Evolutionary conservation across 2,329 filamentous ascomycete species (phyloP).

Genomic region (Sodiomyces alkalinus): DNA sequence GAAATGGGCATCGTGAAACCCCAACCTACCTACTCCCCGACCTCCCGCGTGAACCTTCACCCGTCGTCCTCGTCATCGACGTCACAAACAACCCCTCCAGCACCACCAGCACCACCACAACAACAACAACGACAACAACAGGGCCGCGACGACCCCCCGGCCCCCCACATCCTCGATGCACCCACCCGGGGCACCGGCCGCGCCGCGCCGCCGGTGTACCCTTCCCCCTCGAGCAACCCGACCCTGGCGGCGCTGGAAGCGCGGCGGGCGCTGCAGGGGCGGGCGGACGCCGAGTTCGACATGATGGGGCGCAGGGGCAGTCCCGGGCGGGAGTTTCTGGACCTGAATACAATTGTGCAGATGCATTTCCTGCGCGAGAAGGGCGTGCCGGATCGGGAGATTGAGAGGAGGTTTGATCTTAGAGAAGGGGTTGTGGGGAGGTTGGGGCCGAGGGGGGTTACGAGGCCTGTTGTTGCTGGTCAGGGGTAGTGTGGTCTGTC

Average conservation of each 20-base stretch:
- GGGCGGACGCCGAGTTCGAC: conserved; percentile 28
- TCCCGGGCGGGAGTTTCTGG: conserved; percentile 27
- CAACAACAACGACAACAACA: too few relatives aligned
- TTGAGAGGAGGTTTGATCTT: conserved; percentile 31
- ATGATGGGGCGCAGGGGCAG: conserved; percentile 17
- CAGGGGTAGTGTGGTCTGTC: too few relatives aligned
- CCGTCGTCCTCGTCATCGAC: conserved; percentile 4
- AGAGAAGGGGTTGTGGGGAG: conserved; percentile 27
- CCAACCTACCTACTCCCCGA: conserved; percentile 36
- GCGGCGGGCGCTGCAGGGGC: conserved; percentile 25
- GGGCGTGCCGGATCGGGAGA: conserved; percentile 21
- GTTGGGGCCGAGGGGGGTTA: conserved; percentile 24
- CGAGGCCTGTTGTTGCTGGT: too few relatives aligned
- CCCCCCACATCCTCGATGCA: conserved; percentile 24
- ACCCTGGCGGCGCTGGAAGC: conserved; percentile 35
- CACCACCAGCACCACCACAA: too few relatives aligned
- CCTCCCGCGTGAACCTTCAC: conserved; percentile 23
- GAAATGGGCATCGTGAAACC: conserved; percentile 40
- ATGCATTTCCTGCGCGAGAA: conserved; percentile 26
- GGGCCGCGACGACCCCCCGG: conserved; percentile 35
- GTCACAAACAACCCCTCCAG: too few relatives aligned
- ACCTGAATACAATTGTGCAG: conserved; percentile 30
- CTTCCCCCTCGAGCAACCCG: conserved; percentile 20
- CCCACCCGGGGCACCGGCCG: conserved; percentile 8
- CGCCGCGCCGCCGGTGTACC: conserved; percentile 13